Base-by-base conservation (phyloP, 768 basidiomycete genomes). In the Termitomyces sp. region DNA sequence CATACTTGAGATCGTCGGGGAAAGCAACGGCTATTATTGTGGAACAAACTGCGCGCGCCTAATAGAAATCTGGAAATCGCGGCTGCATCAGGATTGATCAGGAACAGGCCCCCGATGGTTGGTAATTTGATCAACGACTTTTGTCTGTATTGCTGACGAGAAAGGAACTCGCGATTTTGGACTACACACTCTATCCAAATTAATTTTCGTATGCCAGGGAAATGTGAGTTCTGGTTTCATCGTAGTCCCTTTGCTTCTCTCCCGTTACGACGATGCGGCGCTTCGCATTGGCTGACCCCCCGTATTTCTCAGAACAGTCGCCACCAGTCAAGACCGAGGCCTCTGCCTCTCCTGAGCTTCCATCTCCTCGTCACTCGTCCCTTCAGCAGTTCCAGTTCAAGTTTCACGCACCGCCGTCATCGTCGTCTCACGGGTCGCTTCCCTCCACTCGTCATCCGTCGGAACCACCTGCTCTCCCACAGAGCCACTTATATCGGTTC, bases 341-440 rank as follows among this genome's bases (percentile, higher is more conserved):
- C 54, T 71, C 70, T 62, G 68, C 74, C 67, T 78, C 77, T 55
- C 77, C 76, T 63, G 73, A 76, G 66, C 71, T 78, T 64, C 67
- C 74, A 54, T 69, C 74, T 57, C 63, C 65, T 44, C 57, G 63
- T 53, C 57, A 68, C 58, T 32, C 71, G 59, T 70, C 70, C 56
- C 57, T 70, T 41, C 73, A 74, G 39, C 71, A 71, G 32, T 74
- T 70, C 63, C 72, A 70, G 50, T 72, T 73, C 67, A 70, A 68
- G 55, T 73, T 76, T 62, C 64, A 67, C 59, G 64, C 71, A 52
- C 68, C 68, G 37, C 54, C 63, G 32, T 63, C 68, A 12, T 59
- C 63, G 42, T 59, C 68, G 36, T 71, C 74, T 63, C 73, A 71
- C 71, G 70, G 59, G 59, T 67, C 69, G 26, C 65, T 72, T 69